These are phyloP conservation scores for Vitrella brassicaformis DNA, from an alignment of 73 alveolate genomes.

Conservation along the genomic window DNA sequence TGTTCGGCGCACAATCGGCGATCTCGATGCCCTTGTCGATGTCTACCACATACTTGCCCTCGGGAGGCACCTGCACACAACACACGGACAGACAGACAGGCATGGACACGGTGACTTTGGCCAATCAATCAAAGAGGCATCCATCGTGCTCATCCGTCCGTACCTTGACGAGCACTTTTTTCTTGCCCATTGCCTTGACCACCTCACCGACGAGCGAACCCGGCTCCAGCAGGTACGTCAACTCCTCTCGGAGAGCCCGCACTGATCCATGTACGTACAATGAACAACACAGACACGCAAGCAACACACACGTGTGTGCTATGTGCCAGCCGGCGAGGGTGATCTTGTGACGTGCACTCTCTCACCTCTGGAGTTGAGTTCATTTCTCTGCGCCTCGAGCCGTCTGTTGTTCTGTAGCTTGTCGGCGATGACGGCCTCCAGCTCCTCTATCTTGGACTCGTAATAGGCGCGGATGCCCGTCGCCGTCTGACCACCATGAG, in stretches of 20 bases:
- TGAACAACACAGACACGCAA: not conserved
- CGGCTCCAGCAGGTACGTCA: slow-evolving; percentile 74
- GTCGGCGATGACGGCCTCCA: slow-evolving; percentile 20
- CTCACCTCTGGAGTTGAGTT: slow-evolving; percentile 65
- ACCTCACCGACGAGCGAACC: slow-evolving; percentile 97
- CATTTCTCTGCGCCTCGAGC: slow-evolving; percentile 96
- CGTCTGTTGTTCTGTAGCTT: slow-evolving; percentile 51
- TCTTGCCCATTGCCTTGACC: slow-evolving; percentile 60
- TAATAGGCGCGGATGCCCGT: not conserved
- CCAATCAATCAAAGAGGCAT: not conserved
- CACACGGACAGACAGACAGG: not conserved
- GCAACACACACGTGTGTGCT: too few species aligned
- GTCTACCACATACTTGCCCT: slow-evolving; percentile 95
- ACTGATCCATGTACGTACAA: not conserved
- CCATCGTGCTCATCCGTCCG: not conserved
- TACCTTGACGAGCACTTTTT: slow-evolving; percentile 60
- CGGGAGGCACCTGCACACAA: slow-evolving; percentile 55
- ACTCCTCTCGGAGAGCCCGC: slow-evolving; percentile 54
- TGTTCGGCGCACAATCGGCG: slow-evolving; percentile 66
- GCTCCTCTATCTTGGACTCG: slow-evolving; percentile 31
- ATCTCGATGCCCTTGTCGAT: slow-evolving; percentile 81
- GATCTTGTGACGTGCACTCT: not conserved
- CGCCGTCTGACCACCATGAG: too few species aligned
- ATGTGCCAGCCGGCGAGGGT: not conserved
- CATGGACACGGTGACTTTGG: not conserved